These are phyloP conservation scores for Stramenopiles sp. DNA, from an alignment of 352 stramenopile species.

Conservation along the genomic window DNA sequence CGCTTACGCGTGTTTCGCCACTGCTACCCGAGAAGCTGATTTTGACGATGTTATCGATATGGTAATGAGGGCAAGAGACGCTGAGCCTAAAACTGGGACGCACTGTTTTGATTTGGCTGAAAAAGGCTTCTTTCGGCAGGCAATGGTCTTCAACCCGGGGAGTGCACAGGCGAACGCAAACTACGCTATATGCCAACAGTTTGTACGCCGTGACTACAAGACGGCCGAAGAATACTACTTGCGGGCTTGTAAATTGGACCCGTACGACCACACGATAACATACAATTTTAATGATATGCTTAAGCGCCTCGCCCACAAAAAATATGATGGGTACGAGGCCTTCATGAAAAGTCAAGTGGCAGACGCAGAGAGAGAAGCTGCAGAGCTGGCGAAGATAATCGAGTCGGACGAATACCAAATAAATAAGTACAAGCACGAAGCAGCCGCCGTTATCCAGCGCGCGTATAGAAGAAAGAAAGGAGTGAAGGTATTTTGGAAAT, in stretches of 20 bases:
- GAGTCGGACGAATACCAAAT: neutral
- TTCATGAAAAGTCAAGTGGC: neutral
- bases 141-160: constrained; percentile 37
- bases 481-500: neutral
- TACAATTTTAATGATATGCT: constrained; percentile 53
- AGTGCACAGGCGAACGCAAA: constrained; percentile 40
- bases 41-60: constrained; percentile 34
- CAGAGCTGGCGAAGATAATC: neutral
- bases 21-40: constrained; percentile 46
- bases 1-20: constrained; percentile 45
- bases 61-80: constrained; percentile 39
- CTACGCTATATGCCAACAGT: constrained; percentile 42
- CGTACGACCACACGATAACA: constrained; percentile 37
- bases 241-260: constrained; percentile 36
- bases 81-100: constrained; percentile 30
- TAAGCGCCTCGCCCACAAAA: constrained; percentile 27
- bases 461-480: neutral
- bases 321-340: constrained; percentile 12
- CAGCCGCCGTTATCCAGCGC: neutral
- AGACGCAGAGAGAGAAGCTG: neutral
- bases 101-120: constrained; percentile 42
- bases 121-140: constrained; percentile 47
- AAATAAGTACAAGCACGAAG: neutral
- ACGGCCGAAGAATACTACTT: constrained; percentile 41
- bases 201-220: constrained; percentile 31